Base-by-base conservation (phyloP, 177 flowering plant species). In the Tripterygium wilfordii region DNA sequence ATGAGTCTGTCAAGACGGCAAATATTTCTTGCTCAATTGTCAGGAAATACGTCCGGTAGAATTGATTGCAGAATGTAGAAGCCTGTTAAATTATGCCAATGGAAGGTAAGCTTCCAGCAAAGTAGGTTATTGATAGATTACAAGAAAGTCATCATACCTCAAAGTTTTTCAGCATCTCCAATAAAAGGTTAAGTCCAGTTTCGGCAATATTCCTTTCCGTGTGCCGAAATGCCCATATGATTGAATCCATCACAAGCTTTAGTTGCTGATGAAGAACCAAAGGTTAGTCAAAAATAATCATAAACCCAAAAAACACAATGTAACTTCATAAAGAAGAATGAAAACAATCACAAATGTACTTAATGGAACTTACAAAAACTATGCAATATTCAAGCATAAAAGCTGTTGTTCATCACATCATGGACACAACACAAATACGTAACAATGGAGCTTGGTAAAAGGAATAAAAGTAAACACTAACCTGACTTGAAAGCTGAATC, bases 191-290 rank as follows among this genome's bases (percentile, higher is more conserved):
- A 5, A 94, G 70, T 45, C 99, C 99, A 46, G 97, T 94, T 74
- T 94, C 99, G 40, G 99, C 97, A 62, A 94, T 94, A 60, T 94
- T 94, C 48, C 95, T 72, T 48, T 94, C 99, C 27, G 99, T 94
- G 58, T 94, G 99, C 48, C 99, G 85, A 62, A 94, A 94, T 30
- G 99, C 99, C 99, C 99, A 94, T 35, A 79, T 89, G 32, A 94
- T 89, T 10, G 97, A 89, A 65, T 94, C 96, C 97, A 89, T 94
- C 7, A 94, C 96, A 48, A 89, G 80, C 69, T 94, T 94, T 50
- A 94, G 33, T 80, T 94, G 99, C 96, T 89, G 78, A 20, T 43
- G 31, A 6, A 27, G 36, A 41, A 37, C 30, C 16, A 42, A 14
- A 19, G n/a, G n/a, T 1, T 12, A 28, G 29, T 5, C 30, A n/a